Percentiles rank a stretch among this genome's conserved stretches.
Conservation (phyloP, 441 rosid genomes). For the Brassica hybrid region DNA sequence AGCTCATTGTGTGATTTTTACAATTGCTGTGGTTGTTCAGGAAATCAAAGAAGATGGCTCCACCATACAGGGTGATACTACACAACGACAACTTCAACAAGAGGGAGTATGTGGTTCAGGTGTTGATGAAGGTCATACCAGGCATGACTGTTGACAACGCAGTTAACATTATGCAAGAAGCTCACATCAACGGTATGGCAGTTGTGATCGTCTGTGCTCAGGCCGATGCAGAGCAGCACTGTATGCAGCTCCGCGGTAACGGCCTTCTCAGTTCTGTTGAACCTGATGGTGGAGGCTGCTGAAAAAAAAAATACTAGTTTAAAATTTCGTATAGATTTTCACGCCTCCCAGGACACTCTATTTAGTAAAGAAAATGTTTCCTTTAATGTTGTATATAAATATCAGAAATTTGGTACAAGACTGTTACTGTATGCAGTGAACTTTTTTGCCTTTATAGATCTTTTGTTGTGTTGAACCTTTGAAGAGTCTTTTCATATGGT, state of each 20-base stretch:
- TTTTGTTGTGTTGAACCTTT: not conserved
- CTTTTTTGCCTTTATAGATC: constrained; percentile 16
- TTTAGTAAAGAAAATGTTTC: constrained; percentile 17
- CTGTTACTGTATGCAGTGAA: constrained; percentile 31
- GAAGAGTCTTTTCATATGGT: not conserved
- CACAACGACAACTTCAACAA: constrained; percentile 92
- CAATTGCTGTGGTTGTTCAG: constrained; percentile 44
- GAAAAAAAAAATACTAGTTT: constrained; percentile 1
- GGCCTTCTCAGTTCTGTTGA: constrained; percentile 93
- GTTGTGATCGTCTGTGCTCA: constrained; percentile 94
- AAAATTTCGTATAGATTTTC: constrained; percentile 11
- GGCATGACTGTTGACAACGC: constrained; percentile 97
- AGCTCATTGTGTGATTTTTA: too few relatives aligned
- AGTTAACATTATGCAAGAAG: constrained; percentile 96
- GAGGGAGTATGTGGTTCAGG: constrained; percentile 93
- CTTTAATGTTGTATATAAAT: constrained; percentile 36
- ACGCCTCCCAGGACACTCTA: constrained; percentile 9
- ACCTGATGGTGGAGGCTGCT: constrained; percentile 94
- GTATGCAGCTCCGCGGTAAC: constrained; percentile 95
- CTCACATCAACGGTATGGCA: constrained; percentile 83
- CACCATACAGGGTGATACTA: constrained; percentile 83
- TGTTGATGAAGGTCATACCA: constrained; percentile 90
- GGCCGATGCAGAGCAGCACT: constrained; percentile 92
- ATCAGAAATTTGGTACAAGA: constrained; percentile 27
- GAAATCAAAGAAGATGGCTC: constrained; percentile 79